These are phyloP conservation scores for Talaromyces thailandensis DNA, from an alignment of 495 filamentous ascomycete species.

Conservation along the genomic window DNA sequence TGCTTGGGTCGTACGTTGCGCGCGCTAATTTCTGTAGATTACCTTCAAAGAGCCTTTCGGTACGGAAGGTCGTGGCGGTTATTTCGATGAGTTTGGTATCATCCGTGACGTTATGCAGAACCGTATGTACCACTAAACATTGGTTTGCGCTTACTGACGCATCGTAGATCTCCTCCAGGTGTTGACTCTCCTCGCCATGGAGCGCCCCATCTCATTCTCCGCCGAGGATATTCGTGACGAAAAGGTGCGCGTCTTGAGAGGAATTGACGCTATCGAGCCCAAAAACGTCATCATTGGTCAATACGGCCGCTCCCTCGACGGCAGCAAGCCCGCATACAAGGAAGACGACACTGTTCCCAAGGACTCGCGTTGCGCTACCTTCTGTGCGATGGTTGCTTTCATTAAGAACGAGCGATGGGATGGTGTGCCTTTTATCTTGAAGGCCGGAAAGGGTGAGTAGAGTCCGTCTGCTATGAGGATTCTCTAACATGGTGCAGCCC, in stretches of 20 bases:
- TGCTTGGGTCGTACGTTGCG: background rate
- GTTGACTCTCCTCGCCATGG: conserved; percentile 93
- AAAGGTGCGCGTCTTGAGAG: conserved; percentile 92
- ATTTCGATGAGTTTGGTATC: conserved; percentile 99
- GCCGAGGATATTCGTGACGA: conserved; percentile 98
- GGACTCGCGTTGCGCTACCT: conserved; percentile 94
- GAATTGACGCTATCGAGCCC: conserved; percentile 91
- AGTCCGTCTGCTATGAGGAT: background rate
- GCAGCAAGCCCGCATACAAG: conserved; percentile 95
- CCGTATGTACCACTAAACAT: conserved; percentile 33
- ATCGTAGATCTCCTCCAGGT: conserved; percentile 78
- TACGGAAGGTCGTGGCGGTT: conserved; percentile 97
- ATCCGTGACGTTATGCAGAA: conserved; percentile 99
- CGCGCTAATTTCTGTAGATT: conserved; percentile 44
- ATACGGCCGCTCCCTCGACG: conserved; percentile 93
- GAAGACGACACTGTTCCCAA: conserved; percentile 98
- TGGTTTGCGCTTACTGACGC: conserved; percentile 14
- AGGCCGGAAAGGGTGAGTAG: conserved; percentile 83
- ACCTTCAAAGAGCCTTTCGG: conserved; percentile 99
- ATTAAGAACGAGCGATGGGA: conserved; percentile 99
- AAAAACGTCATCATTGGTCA: conserved; percentile 99
- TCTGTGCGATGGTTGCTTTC: conserved; percentile 91
- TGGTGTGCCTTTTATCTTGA: conserved; percentile 98
- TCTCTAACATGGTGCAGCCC: conserved; percentile 35
- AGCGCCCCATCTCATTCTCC: conserved; percentile 96